Base-by-base conservation (phyloP, 257 asterid species). In the Solanum sejunctum region DNA sequence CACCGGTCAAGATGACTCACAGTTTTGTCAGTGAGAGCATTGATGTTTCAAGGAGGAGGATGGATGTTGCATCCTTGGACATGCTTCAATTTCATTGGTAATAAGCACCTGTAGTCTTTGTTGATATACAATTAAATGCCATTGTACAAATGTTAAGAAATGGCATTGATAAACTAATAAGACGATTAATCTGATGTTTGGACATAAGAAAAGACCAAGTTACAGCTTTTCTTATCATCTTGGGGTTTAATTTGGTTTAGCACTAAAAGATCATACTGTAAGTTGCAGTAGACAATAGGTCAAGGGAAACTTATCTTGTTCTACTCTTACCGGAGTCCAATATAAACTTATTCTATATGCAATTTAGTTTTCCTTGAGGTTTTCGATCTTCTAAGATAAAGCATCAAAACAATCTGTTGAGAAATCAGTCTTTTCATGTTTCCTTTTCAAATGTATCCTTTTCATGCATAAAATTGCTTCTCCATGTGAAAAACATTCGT, bases 21-120 rank as follows among this genome's bases (percentile, higher is more conserved):
- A 93, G 91, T 91, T 95, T 83, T 69, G 99, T 97, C 78, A 88
- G 91, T 15, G 90, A 97, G n/a, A 94, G 92, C 91, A 92, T 97
- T 77, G 82, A 97, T 55, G 94, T 92, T 73, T 97, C 99, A 13
- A 86, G 92, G 12, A 94, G 89, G 90, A 94, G 99, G 90, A 97
- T 97, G 99, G 99, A 95, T 88, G 98, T 97, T 86, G 85, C 93
- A 51, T 87, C 94, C 60, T 86, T 97, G 85, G 99, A 95, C 90
- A 97, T 97, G 99, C 99, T 95, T 92, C 99, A 97, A 92, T 94
- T 97, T 91, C 99, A 97, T 87, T 97, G 99, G 99, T 96, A 90
- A 67, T 58, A 47, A 82, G 9, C 12, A 7, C 61, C 81, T 55
- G 54, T 79, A 52, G 78, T 45, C 80, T 63, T 58, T 60, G 41